These are phyloP conservation scores for Beta corolliflora DNA, from an alignment of 179 eudicot species.

Conservation along the genomic window DNA sequence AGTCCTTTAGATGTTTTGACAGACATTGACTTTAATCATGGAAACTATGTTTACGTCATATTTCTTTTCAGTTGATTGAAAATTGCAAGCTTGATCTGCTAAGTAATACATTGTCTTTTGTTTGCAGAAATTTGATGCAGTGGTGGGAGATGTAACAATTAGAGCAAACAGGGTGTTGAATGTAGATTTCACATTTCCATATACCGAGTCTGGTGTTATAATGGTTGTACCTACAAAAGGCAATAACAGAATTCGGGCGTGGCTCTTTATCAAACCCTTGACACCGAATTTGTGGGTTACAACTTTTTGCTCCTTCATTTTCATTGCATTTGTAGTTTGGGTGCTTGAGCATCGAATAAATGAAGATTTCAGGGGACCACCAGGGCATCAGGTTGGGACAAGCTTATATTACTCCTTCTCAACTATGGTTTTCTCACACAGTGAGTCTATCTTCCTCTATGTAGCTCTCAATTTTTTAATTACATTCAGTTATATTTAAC, in stretches of 20 bases:
- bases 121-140: conserved; percentile 44
- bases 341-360: conserved; percentile 50
- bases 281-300: conserved; percentile 44
- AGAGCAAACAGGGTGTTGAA: conserved; percentile 36
- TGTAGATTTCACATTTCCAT: conserved; percentile 51
- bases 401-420: conserved; percentile 54
- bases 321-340: conserved; percentile 51
- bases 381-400: conserved; percentile 38
- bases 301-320: conserved; percentile 33
- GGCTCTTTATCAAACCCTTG: conserved; percentile 49
- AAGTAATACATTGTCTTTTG: background rate
- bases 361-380: conserved; percentile 45
- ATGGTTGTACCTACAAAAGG: conserved; percentile 44
- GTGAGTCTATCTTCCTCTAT: conserved; percentile 38
- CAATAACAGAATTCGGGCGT: conserved; percentile 28
- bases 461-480: background rate
- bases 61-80: background rate
- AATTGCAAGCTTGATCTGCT: background rate
- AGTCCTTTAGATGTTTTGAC: no score
- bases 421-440: conserved; percentile 60
- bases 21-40: background rate
- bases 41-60: no score
- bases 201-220: conserved; percentile 44
- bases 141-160: conserved; percentile 47
- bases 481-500: background rate